Base-by-base conservation (phyloP, 2,329 filamentous ascomycete species). In the Aspergillus arachidicola region DNA sequence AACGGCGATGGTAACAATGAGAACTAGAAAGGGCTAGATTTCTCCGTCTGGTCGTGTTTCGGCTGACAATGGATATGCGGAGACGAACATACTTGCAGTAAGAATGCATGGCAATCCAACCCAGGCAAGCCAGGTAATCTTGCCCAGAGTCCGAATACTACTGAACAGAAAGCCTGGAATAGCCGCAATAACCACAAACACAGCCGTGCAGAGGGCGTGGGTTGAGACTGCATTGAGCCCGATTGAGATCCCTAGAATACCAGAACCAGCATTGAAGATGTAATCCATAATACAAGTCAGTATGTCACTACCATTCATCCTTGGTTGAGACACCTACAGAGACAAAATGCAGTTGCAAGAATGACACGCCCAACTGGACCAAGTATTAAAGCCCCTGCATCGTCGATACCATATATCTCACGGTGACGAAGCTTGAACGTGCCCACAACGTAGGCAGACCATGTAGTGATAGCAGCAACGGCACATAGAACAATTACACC, bases 221-320 rank as follows among this genome's bases (percentile, higher is more conserved):
- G 69, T 64, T 0, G 78, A 80, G 2, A 81, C 61, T 1, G 79
- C 72, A 59, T 81, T 81, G 9, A 81, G 64, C 0, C 68, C 74
- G 38, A 79, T 80, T 0, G 78, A 81, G 6, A 78, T 69, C 16
- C 80, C 72, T 3, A 81, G 68, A 64, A 83, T 76, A 10, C 75
- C 79, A 19, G 79, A 80, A 43, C 79, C 81, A 57, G 74, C 67
- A 57, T 76, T 78, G 75, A 61, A 82, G 57, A 69, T 71, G 67
- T 48, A 76, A 74, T 67, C 62, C 65, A 16, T 12, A 5, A 51
- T 51, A 6, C 36, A 59, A 21, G 32, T 34, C 23, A 21, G 26
- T 10, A n/a, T n/a, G 2, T 16, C 14, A 36, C 34, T 6, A 6
- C 34, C 14, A 36, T 36, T 36, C 14, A 36, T 34, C 32, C 32